phyloP scores from a whole-genome alignment of 176 grass and related monocot species.

The Oryza longistaminata region DNA sequence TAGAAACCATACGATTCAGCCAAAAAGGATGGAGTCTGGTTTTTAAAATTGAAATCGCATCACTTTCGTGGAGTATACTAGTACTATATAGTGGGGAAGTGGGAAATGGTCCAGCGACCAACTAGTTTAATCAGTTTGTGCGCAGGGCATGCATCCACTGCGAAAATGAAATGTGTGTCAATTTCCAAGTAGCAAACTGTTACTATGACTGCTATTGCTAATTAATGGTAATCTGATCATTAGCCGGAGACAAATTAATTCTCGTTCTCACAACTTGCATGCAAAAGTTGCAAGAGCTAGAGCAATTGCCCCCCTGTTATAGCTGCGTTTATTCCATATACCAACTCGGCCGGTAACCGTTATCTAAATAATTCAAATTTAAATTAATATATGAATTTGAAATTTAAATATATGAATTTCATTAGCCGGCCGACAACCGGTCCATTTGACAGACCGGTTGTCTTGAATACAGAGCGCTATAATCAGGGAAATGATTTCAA shows the following conservation, averaged over 20 bases:
- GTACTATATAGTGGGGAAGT: not conserved
- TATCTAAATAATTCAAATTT: too few relatives aligned
- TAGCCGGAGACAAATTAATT: not conserved
- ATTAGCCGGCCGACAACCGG: too few relatives aligned
- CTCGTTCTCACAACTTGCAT: too few relatives aligned
- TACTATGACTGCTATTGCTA: not conserved
- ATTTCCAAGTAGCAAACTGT: not conserved
- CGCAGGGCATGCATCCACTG: not conserved
- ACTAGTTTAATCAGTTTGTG: not conserved
- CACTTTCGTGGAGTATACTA: not conserved
- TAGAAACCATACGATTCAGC: conserved; percentile 29
- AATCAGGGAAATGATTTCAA: too few relatives aligned
- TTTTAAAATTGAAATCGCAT: not conserved
- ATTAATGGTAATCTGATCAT: not conserved
- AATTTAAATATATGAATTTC: too few relatives aligned
- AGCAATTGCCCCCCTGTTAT: not conserved
- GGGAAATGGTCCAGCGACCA: not conserved
- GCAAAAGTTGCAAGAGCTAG: not conserved
- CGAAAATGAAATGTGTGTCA: not conserved
- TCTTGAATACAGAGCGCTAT: too few relatives aligned
- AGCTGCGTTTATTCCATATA: too few relatives aligned
- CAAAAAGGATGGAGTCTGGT: not conserved
- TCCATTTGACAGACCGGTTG: too few relatives aligned
- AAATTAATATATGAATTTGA: too few relatives aligned
- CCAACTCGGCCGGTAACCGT: too few relatives aligned